A percentile compares a stretch with the other conserved stretches of the same genome.
These are phyloP conservation scores for Brassica carinata DNA, from an alignment of 345 rosid species.

Conservation along the genomic window DNA sequence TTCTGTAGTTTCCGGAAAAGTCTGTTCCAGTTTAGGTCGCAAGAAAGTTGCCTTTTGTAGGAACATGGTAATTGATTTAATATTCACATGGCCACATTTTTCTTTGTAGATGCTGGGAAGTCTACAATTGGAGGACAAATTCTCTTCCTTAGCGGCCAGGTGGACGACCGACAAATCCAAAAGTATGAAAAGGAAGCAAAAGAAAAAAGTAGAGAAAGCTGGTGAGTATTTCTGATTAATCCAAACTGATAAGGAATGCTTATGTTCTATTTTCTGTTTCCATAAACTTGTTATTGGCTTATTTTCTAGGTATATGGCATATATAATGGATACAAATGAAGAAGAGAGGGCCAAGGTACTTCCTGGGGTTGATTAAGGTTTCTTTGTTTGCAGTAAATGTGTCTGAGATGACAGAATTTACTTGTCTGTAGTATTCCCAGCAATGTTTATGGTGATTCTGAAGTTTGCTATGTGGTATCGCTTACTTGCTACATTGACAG, in stretches of 20 bases:
- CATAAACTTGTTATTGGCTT: slow-evolving; percentile 12
- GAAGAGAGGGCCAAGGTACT: slow-evolving; percentile 91
- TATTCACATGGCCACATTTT: neutral
- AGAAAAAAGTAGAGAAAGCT: slow-evolving; percentile 98
- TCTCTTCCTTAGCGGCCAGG: slow-evolving; percentile 95
- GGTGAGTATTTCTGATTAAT: slow-evolving; percentile 44
- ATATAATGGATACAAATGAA: slow-evolving; percentile 98
- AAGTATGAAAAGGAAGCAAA: slow-evolving; percentile 98
- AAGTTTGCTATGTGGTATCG: neutral
- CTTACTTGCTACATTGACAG: slow-evolving; percentile 41
- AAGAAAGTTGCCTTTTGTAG: neutral
- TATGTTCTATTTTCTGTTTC: neutral
- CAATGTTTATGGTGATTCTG: neutral
- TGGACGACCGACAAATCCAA: slow-evolving; percentile 92
- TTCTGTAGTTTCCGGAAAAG: neutral
- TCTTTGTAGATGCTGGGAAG: slow-evolving; percentile 82
- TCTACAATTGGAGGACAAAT: slow-evolving; percentile 98
- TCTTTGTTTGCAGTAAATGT: neutral
- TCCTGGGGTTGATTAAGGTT: slow-evolving; percentile 1
- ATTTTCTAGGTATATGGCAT: slow-evolving; percentile 92
- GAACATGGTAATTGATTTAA: slow-evolving; percentile 4
- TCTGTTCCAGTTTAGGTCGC: neutral
- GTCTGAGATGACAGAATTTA: neutral
- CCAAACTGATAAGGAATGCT: neutral
- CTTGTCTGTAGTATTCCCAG: neutral